Percentiles rank a stretch among this genome's conserved stretches.
phyloP scores from a whole-genome alignment of 2,329 filamentous ascomycete genomes.

The Colletotrichum aenigma region DNA sequence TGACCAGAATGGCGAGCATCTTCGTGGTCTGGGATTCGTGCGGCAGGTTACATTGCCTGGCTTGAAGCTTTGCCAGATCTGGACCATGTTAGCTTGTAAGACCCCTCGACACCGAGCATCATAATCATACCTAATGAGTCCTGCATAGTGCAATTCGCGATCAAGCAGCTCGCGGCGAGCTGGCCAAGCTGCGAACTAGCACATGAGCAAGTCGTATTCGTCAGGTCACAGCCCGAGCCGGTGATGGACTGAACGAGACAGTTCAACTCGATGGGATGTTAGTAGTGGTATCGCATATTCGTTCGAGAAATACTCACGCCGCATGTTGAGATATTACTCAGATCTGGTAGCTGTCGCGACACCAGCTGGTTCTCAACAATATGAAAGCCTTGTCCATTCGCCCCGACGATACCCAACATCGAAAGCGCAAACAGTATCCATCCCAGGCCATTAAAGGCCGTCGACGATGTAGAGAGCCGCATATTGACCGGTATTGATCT shows the following conservation, averaged over 20 bases:
- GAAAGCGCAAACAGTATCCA: not conserved
- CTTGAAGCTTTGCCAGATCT: slow-evolving; percentile 18
- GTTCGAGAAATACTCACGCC: not conserved
- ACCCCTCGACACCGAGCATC: not conserved
- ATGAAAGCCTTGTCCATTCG: not conserved
- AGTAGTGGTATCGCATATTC: not conserved
- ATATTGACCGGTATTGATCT: not conserved
- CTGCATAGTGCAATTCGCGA: slow-evolving; percentile 20
- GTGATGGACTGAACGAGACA: slow-evolving; percentile 7
- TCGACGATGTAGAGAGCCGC: not conserved
- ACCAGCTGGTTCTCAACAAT: not conserved
- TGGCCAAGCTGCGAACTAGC: slow-evolving; percentile 4
- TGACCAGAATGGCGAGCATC: not conserved
- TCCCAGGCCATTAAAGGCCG: not conserved
- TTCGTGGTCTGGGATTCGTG: slow-evolving; percentile 8
- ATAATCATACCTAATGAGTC: slow-evolving; percentile 12
- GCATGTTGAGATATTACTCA: slow-evolving; percentile 10
- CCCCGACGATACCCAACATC: not conserved
- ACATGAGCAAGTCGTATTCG: slow-evolving; percentile 18
- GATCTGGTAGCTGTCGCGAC: slow-evolving; percentile 3
- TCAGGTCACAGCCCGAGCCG: slow-evolving; percentile 12
- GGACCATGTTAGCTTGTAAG: not conserved
- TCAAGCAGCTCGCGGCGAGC: not conserved
- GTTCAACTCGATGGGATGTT: not conserved
- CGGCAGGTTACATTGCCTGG: slow-evolving; percentile 6